A percentile compares a stretch with the other conserved stretches of the same genome.
phyloP scores from a whole-genome alignment of 345 rosid genomes.

The Pistacia vera region DNA sequence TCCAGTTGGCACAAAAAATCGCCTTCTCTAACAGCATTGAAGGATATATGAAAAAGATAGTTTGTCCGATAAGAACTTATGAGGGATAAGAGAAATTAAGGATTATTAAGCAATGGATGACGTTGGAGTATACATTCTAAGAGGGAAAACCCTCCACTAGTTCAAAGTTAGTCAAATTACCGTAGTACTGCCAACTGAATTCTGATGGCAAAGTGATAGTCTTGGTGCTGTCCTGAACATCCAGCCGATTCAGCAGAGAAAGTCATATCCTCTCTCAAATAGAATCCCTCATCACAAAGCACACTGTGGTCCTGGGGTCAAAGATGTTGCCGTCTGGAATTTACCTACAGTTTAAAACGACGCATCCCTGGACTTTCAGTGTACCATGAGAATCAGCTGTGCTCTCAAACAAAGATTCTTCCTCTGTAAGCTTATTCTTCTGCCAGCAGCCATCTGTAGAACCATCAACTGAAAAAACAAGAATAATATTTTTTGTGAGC shows the following conservation, averaged over 20 bases:
- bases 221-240: conserved; percentile 23
- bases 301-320: conserved; percentile 19
- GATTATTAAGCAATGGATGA: not conserved
- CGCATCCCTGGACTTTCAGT: conserved; percentile 21
- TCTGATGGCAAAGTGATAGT: conserved; percentile 20
- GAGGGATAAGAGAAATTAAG: too few relatives aligned
- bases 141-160: not conserved
- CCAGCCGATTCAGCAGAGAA: conserved; percentile 24
- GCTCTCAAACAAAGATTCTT: conserved; percentile 33
- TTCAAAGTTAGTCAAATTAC: conserved; percentile 36
- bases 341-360: conserved; percentile 19
- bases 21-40: not conserved
- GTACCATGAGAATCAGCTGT: conserved; percentile 42
- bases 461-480: conserved; percentile 43
- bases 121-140: conserved; percentile 1
- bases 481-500: not conserved
- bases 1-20: not conserved
- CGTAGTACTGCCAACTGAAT: conserved; percentile 27
- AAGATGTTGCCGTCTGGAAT: conserved; percentile 9
- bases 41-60: not conserved
- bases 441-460: conserved; percentile 44
- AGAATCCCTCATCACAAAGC: conserved; percentile 23
- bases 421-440: conserved; percentile 40
- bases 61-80: not conserved
- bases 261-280: conserved; percentile 27